phyloP scores from a whole-genome alignment of 2,329 filamentous ascomycete genomes.

The Xylaria sp. region DNA sequence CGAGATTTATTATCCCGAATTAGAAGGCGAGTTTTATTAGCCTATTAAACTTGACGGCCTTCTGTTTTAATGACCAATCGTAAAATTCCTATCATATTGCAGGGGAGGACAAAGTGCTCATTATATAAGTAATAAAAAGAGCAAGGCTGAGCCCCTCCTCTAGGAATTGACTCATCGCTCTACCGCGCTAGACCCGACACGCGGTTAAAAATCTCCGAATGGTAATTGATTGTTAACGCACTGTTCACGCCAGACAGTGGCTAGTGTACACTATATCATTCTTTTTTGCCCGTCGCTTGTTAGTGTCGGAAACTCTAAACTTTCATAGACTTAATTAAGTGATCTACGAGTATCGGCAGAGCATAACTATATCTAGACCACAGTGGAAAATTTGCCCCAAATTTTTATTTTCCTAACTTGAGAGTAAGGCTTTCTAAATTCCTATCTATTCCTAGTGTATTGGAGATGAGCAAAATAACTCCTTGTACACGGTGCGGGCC shows the following conservation, averaged over 20 bases:
- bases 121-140: conserved; percentile 2
- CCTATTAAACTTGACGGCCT: not conserved
- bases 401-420: not conserved
- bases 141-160: conserved; percentile 3
- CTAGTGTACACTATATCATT: not conserved
- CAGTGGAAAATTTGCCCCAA: not conserved
- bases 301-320: not conserved
- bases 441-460: not conserved
- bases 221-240: not conserved
- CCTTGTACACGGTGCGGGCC: conserved; percentile 5
- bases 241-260: not conserved
- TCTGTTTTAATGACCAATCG: conserved; percentile 28
- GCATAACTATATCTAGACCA: not conserved
- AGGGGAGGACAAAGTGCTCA: not conserved
- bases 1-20: not conserved
- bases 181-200: not conserved
- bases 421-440: not conserved
- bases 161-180: conserved; percentile 12
- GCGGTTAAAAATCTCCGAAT: not conserved
- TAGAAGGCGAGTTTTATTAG: not conserved
- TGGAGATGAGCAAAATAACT: not conserved
- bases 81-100: conserved; percentile 13
- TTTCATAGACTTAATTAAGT: not conserved
- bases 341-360: not conserved
- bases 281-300: conserved; percentile 1